These are phyloP conservation scores for Xylariaceae sp. DNA, from an alignment of 2,329 filamentous ascomycete genomes.

Conservation along the genomic window DNA sequence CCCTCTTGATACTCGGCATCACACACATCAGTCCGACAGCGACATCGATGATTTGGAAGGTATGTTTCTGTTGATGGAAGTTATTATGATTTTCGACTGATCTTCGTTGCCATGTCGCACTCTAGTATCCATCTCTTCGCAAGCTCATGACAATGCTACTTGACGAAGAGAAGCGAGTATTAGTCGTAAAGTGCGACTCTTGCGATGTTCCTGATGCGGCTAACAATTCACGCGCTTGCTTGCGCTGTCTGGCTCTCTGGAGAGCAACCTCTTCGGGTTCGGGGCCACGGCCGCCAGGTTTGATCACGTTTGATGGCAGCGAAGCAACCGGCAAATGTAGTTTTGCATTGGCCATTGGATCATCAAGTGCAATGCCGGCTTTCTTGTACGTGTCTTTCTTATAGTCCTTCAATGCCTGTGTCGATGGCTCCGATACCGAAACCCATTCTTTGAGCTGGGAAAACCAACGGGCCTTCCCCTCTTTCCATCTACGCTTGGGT, in stretches of 20 bases:
- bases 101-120: not conserved
- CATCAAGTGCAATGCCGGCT: constrained; percentile 40
- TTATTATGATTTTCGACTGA: not conserved
- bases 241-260: constrained; percentile 33
- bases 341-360: constrained; percentile 42
- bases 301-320: constrained; percentile 43
- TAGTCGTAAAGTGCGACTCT: constrained; percentile 24
- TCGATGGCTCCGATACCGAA: constrained; percentile 45
- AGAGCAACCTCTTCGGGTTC: constrained; percentile 41
- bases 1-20: not conserved
- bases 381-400: constrained; percentile 40
- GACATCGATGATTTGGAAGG: not conserved
- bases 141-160: constrained; percentile 21
- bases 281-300: constrained; percentile 39
- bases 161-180: constrained; percentile 23
- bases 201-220: constrained; percentile 13
- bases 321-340: constrained; percentile 42
- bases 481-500: constrained; percentile 28
- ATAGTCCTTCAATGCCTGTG: constrained; percentile 44
- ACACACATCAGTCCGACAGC: not conserved
- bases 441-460: constrained; percentile 46
- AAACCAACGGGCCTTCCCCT: constrained; percentile 36
- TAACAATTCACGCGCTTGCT: constrained; percentile 29
- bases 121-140: constrained; percentile 5
- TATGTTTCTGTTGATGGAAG: not conserved